A percentile compares a stretch with the other conserved stretches of the same genome.
Conservation (phyloP, 164 flowering plant species). For the Macadamia integrifolia region DNA sequence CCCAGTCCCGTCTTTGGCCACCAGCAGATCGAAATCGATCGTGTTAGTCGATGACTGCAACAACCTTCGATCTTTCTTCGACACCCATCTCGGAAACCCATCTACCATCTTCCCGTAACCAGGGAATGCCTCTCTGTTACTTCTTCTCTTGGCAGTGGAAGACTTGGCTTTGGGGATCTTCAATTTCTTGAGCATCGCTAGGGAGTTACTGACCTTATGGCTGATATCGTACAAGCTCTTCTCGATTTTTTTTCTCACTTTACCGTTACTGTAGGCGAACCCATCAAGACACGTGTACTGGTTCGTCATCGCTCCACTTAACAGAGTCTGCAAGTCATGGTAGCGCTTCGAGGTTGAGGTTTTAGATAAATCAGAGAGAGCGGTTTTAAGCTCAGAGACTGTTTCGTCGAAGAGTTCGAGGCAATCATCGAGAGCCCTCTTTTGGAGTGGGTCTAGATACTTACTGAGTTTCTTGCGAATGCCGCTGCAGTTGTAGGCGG, state of each 20-base stretch:
- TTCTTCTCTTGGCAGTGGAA: neutral
- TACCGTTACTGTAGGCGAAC: conserved; percentile 33
- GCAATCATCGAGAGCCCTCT: conserved; percentile 64
- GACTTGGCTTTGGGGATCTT: conserved; percentile 14
- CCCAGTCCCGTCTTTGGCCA: conserved; percentile 90
- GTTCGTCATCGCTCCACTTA: conserved; percentile 88
- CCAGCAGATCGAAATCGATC: conserved; percentile 40
- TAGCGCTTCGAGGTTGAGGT: conserved; percentile 22
- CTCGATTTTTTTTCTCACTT: conserved; percentile 31
- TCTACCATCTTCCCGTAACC: conserved; percentile 31
- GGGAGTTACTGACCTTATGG: conserved; percentile 59
- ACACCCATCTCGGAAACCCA: conserved; percentile 73
- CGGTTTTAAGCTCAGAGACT: conserved; percentile 30
- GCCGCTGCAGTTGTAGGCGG: conserved; percentile 44
- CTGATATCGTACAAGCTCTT: conserved; percentile 32
- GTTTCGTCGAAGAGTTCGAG: conserved; percentile 59
- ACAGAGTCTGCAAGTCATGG: conserved; percentile 44
- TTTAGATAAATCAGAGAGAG: conserved; percentile 35
- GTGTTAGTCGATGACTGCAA: conserved; percentile 34
- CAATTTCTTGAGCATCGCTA: conserved; percentile 55
- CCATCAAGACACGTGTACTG: conserved; percentile 90
- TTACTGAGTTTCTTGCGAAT: conserved; percentile 19
- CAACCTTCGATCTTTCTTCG: conserved; percentile 39
- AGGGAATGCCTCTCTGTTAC: conserved; percentile 24
- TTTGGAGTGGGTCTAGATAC: conserved; percentile 25